Base-by-base conservation (phyloP, 108 stramenopile species). In the Skeletonema potamos region DNA sequence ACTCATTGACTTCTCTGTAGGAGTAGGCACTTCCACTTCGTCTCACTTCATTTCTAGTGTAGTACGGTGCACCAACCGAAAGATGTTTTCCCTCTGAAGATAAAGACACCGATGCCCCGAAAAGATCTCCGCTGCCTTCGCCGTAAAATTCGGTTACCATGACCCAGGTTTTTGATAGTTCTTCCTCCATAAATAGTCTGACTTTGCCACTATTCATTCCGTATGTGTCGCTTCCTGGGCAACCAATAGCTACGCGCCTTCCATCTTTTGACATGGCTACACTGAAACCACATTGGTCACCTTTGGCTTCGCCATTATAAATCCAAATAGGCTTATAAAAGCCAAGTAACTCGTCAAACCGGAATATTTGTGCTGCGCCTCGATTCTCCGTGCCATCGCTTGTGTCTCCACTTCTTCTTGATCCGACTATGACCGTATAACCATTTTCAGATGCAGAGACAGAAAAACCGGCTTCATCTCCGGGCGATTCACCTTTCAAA, bases 31-130 rank as follows among this genome's bases (percentile, higher is more conserved):
- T 43, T 32, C 64, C 44, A 72, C 87, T 61, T 30, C 75, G 48
- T 73, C 62, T 28, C 84, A 75, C 20, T 62, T 69, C 54, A 44
- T 73, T 75, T 64, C 82, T 69, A 57, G 74, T 75, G 55, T 78
- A 82, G 76, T 91, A 87, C 9, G 88, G 88, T 29, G 87, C 87
- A 17, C 91, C 91, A 39, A 86, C 79, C 15, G 79, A 86, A 26
- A 93, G 17, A 2, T 76, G 74, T 29, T 55, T 58, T 27, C 92
- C 92, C 51, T 87, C 77, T 54, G 64, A 68, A 17, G 76, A 75
- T 22, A 91, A 48, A 22, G 84, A 73, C 3, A 94, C 65, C 32
- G 81, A 73, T 30, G 81, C 28, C 4, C 92, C 92, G 77, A 90
- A 91, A 18, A 79, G 58, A 28, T 72, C 70, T 15, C 58, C 54